Base-by-base conservation (phyloP, 257 asterid genomes). In the Plantago major region DNA sequence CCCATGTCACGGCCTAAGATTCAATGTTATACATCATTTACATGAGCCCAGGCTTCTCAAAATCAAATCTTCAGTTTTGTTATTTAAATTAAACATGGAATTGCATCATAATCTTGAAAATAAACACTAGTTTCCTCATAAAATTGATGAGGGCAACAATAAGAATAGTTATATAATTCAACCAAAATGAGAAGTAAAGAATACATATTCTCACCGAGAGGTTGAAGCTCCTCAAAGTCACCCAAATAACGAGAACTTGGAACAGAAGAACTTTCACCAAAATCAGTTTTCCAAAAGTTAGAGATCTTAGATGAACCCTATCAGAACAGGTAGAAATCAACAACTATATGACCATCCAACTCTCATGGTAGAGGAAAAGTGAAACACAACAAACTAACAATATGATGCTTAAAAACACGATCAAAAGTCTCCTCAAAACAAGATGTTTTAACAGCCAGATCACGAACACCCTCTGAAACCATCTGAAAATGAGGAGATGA, bases 181-280 rank as follows among this genome's bases (percentile, higher is more conserved):
- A 55, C 44, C 47, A 63, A 26, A 62, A 37, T 42, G 19, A 49
- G 46, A 46, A 26, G 22, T 51, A 22, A 52, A 54, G 54, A 60
- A 26, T 42, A 5, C 28, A 33, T 48, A 50, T 64, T 48, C 86
- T 72, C 67, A 84, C 98, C 99, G 44, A 92, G 94, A 71, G 96
- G 78, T 70, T 87, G 96, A 60, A 92, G 95, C 76, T 92, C 99
- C 91, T 89, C 97, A 67, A 92, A 92, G 79, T 92, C 97, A 74
- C 74, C 79, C 69, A 86, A 77, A 75, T 89, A 89, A 44, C 95
- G 95, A 28, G 99, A 92, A 74, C 72, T 86, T 71, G 82, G 81
- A 77, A 66, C 65, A 49, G 90, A 78, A 62, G 87, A 76, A 76
- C 78, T 78, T 64, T 76, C 78, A 45, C 77, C 88, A 49, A 69